Evolutionary conservation across 257 asterid genomes (phyloP).

Genomic region (Jacaranda mimosifolia): DNA sequence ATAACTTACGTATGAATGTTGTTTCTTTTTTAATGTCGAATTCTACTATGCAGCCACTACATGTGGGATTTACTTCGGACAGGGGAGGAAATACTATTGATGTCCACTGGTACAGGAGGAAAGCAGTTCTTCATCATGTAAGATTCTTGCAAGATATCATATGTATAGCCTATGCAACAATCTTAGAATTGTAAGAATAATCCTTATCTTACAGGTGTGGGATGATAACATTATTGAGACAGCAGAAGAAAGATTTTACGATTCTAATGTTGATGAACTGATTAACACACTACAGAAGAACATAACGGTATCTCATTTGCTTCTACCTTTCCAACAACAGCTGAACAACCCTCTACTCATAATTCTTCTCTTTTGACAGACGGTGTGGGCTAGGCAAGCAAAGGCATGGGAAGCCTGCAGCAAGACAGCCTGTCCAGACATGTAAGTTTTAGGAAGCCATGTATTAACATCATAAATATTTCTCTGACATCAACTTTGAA

Average conservation of each 20-base stretch:
- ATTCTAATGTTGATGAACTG: constrained; percentile 57
- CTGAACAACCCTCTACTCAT: background rate
- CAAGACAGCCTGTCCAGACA: constrained; percentile 69
- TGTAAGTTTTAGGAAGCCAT: constrained; percentile 47
- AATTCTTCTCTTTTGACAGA: constrained; percentile 45
- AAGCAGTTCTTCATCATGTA: constrained; percentile 85
- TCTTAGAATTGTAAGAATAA: background rate
- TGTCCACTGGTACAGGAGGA: constrained; percentile 82
- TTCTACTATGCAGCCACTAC: constrained; percentile 69
- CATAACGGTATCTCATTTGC: constrained; percentile 58
- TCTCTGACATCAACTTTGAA: background rate
- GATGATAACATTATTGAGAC: constrained; percentile 79
- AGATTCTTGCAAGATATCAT: background rate
- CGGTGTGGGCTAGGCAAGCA: constrained; percentile 74
- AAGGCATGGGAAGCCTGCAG: constrained; percentile 81
- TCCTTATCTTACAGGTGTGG: constrained; percentile 65
- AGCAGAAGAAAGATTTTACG: constrained; percentile 58
- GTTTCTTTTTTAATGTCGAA: background rate
- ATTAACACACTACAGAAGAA: constrained; percentile 64
- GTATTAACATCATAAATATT: background rate
- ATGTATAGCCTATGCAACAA: background rate
- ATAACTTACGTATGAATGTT: background rate
- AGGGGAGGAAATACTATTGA: constrained; percentile 72
- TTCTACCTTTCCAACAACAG: background rate
- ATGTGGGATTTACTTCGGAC: constrained; percentile 74